These are phyloP conservation scores for Aspergillus versicolor DNA, from an alignment of 2,329 filamentous ascomycete species.

Conservation along the genomic window DNA sequence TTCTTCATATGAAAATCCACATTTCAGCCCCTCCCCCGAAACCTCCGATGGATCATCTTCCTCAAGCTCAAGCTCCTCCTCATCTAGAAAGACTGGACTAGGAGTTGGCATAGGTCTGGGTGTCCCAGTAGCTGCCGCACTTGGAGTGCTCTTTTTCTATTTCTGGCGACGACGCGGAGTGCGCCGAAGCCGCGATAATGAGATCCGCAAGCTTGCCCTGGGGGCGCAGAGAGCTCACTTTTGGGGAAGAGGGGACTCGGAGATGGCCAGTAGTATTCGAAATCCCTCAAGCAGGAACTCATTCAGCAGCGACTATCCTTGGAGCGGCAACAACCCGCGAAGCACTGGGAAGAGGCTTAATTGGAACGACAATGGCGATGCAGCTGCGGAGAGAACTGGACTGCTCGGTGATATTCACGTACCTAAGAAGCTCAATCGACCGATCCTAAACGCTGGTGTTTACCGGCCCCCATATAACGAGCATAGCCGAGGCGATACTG, in stretches of 20 bases:
- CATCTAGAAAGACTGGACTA: constrained; percentile 55
- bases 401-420: constrained; percentile 42
- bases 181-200: constrained; percentile 51
- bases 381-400: constrained; percentile 42
- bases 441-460: constrained; percentile 37
- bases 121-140: constrained; percentile 51
- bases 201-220: constrained; percentile 54
- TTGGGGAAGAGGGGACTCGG: constrained; percentile 38
- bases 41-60: constrained; percentile 4
- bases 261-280: constrained; percentile 38
- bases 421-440: constrained; percentile 40
- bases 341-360: constrained; percentile 19
- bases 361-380: constrained; percentile 29
- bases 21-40: constrained; percentile 7
- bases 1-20: constrained; percentile 55
- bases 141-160: constrained; percentile 50
- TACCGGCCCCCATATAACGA: constrained; percentile 50
- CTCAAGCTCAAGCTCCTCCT: constrained; percentile 22
- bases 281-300: constrained; percentile 27
- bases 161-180: constrained; percentile 50
- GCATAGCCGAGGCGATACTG: constrained; percentile 48
- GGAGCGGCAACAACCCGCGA: constrained; percentile 24
- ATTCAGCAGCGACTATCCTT: constrained; percentile 27
- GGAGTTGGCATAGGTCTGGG: constrained; percentile 67
- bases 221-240: constrained; percentile 50